Evolutionary conservation across 805 yeast species (phyloP).

Genomic region (Teunomyces aglyptinius): DNA sequence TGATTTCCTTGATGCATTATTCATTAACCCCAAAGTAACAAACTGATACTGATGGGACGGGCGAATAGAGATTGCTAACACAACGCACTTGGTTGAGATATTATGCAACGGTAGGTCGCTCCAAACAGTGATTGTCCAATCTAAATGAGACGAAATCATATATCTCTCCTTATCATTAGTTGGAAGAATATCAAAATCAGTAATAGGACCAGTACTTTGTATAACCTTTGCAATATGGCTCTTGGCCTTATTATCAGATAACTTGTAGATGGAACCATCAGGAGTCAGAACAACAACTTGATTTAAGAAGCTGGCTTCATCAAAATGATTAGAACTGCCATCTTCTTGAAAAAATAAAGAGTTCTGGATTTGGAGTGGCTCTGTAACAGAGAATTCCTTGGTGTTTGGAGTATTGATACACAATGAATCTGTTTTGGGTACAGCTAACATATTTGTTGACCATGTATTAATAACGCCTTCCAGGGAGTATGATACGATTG

Average conservation of each 20-base stretch:
- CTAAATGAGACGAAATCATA: conserved; percentile 19
- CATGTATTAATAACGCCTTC: conserved; percentile 32
- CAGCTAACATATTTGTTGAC: conserved; percentile 32
- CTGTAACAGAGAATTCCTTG: conserved; percentile 9
- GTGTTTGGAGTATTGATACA: conserved; percentile 8
- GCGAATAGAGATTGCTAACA: conserved; percentile 17
- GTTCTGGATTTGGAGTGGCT: conserved; percentile 7
- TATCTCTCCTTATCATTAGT: conserved; percentile 1
- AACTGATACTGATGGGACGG: conserved; percentile 23
- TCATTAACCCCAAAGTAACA: conserved; percentile 22
- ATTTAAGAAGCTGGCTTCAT: conserved; percentile 16
- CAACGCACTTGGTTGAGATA: conserved; percentile 20
- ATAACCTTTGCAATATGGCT: conserved; percentile 10
- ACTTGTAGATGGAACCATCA: conserved; percentile 16
- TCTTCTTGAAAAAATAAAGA: conserved; percentile 5
- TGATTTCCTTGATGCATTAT: not conserved
- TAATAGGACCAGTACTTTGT: not conserved
- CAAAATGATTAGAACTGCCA: not conserved
- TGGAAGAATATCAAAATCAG: conserved; percentile 6
- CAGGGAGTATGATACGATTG: conserved; percentile 18
- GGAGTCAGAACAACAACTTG: conserved; percentile 18
- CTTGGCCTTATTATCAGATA: conserved; percentile 15
- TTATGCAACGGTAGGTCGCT: conserved; percentile 11
- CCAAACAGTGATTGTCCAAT: conserved; percentile 26
- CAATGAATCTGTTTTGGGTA: conserved; percentile 22